Percentiles rank a stretch among this genome's conserved stretches.
phyloP scores from a whole-genome alignment of 2,329 filamentous ascomycete genomes.

The Arachnomyces sp. region DNA sequence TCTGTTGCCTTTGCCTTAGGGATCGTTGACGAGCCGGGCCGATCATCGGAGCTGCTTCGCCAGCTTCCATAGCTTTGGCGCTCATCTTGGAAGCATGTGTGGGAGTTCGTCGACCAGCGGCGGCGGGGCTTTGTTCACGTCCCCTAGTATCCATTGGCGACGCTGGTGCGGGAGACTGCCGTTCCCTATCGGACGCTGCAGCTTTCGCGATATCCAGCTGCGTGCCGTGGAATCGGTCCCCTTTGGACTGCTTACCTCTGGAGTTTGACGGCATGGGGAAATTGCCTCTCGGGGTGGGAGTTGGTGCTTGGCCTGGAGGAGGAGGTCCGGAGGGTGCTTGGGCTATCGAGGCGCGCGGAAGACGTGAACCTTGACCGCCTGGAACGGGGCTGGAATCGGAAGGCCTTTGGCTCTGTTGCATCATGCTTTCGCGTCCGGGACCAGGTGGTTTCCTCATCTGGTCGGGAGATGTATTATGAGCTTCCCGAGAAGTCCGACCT shows the following conservation, averaged over 20 bases:
- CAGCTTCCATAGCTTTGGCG: conserved; percentile 41
- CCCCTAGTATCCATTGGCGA: conserved; percentile 29
- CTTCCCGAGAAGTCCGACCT: conserved; percentile 37
- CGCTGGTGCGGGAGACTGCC: conserved; percentile 39
- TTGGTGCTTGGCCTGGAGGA: conserved; percentile 57
- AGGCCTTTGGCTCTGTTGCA: conserved; percentile 19
- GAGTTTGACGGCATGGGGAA: conserved; percentile 27
- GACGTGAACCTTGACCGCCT: conserved; percentile 45
- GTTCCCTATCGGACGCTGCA: conserved; percentile 40
- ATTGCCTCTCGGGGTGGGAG: conserved; percentile 48
- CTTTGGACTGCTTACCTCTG: conserved; percentile 45
- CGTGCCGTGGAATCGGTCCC: conserved; percentile 39
- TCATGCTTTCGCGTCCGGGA: conserved; percentile 38
- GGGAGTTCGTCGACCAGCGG: conserved; percentile 59
- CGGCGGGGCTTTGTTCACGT: conserved; percentile 43
- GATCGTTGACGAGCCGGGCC: conserved; percentile 41
- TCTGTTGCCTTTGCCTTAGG: conserved; percentile 53
- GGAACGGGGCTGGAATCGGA: conserved; percentile 24
- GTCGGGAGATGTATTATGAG: conserved; percentile 31
- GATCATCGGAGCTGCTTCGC: conserved; percentile 38
- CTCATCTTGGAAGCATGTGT: conserved; percentile 41
- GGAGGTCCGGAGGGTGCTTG: conserved; percentile 57
- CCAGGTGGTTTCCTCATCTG: conserved; percentile 30
- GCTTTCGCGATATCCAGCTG: conserved; percentile 36
- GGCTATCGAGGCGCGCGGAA: conserved; percentile 53